Conservation (phyloP, 306 rosid species). For the Dryas alaskensis region DNA sequence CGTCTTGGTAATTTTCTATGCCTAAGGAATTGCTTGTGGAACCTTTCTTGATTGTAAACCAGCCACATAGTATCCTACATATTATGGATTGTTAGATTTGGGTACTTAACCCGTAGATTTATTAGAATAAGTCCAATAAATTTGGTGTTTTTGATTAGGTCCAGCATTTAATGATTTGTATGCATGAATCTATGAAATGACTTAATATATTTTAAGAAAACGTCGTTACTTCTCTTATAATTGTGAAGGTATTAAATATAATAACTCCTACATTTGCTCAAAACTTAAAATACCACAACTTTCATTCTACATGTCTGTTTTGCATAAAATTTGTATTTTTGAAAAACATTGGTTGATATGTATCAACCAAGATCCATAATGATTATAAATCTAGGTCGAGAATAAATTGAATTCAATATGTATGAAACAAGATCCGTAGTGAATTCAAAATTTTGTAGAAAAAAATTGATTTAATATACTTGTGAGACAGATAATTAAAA, state of each 20-base stretch:
- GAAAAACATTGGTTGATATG: neutral
- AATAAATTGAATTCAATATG: neutral
- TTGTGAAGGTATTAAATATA: neutral
- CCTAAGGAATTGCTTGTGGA: slow-evolving; percentile 13
- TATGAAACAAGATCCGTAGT: neutral
- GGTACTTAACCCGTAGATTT: neutral
- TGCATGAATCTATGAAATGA: neutral
- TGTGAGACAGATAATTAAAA: neutral
- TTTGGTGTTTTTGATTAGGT: neutral
- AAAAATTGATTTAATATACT: neutral
- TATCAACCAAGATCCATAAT: neutral
- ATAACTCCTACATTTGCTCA: neutral
- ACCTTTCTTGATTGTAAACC: slow-evolving; percentile 3
- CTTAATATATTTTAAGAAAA: neutral
- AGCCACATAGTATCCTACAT: neutral
- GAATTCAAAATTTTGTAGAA: neutral
- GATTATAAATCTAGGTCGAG: neutral
- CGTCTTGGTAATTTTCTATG: slow-evolving; percentile 53
- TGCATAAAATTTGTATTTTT: neutral
- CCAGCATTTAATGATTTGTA: neutral
- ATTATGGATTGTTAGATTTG: neutral
- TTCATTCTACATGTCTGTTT: neutral
- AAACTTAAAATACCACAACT: neutral
- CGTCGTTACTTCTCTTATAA: neutral
- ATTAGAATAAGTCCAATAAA: neutral